Base-by-base conservation (phyloP, 805 yeast genomes). In the Candida golubevii region DNA sequence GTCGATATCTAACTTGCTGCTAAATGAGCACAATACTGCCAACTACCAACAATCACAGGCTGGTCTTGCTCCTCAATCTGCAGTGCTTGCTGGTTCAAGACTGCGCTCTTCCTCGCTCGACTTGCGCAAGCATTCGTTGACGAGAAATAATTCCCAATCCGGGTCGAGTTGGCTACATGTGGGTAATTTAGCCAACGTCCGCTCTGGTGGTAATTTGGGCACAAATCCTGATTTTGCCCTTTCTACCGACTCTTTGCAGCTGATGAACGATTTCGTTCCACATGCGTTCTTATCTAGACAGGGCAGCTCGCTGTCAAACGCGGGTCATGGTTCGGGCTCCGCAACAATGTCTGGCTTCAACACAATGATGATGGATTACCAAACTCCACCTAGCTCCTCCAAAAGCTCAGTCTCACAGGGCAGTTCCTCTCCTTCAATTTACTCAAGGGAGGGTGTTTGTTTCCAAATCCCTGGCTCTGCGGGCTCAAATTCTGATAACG, bases 201-300 rank as follows among this genome's bases (percentile, higher is more conserved):
- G 69, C 44, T 56, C 63, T n/a, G 45, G 49, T 14, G 44, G 39
- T 26, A 46, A 51, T 12, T 47, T 49, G 35, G 42, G 42, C 33
- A 35, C 39, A 39, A 49, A 57, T 36, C 62, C 59, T 8, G 58
- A 58, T 29, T 42, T 53, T 18, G 60, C 57, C 37, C 55, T 48
- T 18, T 65, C 71, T 41, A 60, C 74, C 1, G 75, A 71, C 49
- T 67, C 72, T 8, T 62, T 71, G 49, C 74, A 67, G 52, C 69
- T 71, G 45, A 65, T 69, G 60, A 73, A 66, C 46, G 75, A 71
- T 55, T 71, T 54, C 45, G 75, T 71, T 5, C 73, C 76, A 2
- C 74, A 68, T 45, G 57, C 66, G 8, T 60, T 66, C 33, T 65
- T 70, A 27, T 59, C 62, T 44, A 55, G 67, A 23, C 48, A 38